Percentiles rank a stretch among this genome's conserved stretches.
phyloP scores from a whole-genome alignment of 441 rosid species.

The Dalechampia spathulata region DNA sequence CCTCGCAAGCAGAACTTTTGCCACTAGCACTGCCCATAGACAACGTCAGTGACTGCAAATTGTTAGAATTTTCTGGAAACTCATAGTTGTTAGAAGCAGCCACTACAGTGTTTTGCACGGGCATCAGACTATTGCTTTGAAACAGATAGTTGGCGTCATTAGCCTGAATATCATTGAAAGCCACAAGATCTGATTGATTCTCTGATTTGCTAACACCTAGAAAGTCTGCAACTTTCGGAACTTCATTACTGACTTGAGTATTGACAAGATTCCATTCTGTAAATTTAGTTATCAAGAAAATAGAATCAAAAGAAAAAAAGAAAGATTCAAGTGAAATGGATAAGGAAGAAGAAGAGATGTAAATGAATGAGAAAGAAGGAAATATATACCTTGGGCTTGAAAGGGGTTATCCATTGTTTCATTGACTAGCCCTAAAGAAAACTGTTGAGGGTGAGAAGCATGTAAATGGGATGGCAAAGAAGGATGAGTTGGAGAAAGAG shows the following conservation, averaged over 20 bases:
- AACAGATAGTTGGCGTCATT: slow-evolving; percentile 49
- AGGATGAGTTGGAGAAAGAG: slow-evolving; percentile 74
- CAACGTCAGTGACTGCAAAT: slow-evolving; percentile 67
- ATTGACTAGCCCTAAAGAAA: slow-evolving; percentile 70
- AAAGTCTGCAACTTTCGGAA: slow-evolving; percentile 94
- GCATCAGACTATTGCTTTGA: slow-evolving; percentile 34
- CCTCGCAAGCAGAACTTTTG: slow-evolving; percentile 44
- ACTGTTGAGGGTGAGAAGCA: slow-evolving; percentile 61
- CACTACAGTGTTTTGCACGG: slow-evolving; percentile 38
- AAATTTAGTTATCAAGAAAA: background rate
- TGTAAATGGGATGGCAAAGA: slow-evolving; percentile 65
- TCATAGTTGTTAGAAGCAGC: slow-evolving; percentile 43
- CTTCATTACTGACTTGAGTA: slow-evolving; percentile 50
- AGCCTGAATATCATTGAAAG: slow-evolving; percentile 53
- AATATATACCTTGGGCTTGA: slow-evolving; percentile 65
- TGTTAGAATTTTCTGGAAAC: slow-evolving; percentile 59
- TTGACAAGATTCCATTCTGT: slow-evolving; percentile 77
- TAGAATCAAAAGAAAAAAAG: background rate
- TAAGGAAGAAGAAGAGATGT: background rate
- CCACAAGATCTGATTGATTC: slow-evolving; percentile 55
- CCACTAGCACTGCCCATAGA: slow-evolving; percentile 88
- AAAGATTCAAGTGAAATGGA: background rate
- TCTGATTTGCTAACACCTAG: slow-evolving; percentile 86
- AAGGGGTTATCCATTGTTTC: slow-evolving; percentile 75
- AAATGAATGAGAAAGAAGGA: background rate